Percentiles rank a stretch among this genome's conserved stretches.
Evolutionary conservation across 78 protist genomes (phyloP).

Genomic region (Emiliania huxleyi): DNA sequence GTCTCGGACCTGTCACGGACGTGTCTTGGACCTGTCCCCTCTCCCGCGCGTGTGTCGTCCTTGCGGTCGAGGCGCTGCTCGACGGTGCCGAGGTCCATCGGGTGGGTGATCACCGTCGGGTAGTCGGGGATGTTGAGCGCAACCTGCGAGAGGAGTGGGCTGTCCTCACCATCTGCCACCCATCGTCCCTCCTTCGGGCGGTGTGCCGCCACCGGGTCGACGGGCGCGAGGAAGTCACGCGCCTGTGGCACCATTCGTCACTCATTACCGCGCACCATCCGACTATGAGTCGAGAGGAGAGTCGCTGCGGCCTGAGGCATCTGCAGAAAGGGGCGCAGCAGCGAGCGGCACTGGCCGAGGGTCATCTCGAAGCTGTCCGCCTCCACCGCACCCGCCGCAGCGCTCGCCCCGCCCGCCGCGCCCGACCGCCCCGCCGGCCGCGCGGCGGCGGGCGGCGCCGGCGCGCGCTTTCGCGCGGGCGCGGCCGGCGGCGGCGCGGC

Average conservation of each 20-base stretch:
- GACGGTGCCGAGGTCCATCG: conserved; percentile 43
- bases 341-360: background rate
- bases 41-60: background rate
- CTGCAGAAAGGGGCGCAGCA: background rate
- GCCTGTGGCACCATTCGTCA: no score
- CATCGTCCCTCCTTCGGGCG: no score
- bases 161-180: no score
- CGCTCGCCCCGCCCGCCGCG: background rate
- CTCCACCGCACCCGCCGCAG: background rate
- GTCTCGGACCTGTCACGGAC: no score
- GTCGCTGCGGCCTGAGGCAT: no score
- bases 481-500: background rate
- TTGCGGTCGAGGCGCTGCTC: background rate
- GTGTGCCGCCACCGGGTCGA: no score
- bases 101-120: background rate
- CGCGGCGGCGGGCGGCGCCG: background rate
- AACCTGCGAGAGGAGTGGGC: no score
- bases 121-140: conserved; percentile 25
- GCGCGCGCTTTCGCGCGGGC: background rate
- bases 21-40: no score
- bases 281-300: no score
- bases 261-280: no score
- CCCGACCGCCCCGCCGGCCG: no score
- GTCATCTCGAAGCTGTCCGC: background rate
- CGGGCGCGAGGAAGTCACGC: no score